These are phyloP conservation scores for Gymnopilus dilepis DNA, from an alignment of 768 basidiomycete genomes.

Conservation along the genomic window DNA sequence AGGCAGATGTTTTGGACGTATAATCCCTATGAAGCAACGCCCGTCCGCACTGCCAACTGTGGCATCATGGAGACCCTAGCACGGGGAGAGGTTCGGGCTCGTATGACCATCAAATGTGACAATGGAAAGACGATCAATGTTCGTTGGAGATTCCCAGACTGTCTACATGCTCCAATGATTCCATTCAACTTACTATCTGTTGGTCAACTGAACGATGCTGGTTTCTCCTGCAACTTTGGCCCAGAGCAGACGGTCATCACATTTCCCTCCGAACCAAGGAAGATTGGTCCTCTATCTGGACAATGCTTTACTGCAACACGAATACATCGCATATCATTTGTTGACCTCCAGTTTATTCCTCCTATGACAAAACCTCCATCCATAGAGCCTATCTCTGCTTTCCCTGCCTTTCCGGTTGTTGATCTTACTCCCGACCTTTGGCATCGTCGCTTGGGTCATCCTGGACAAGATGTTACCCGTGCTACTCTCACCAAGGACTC, in stretches of 20 bases:
- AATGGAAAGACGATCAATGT: not conserved
- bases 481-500: not conserved
- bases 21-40: not conserved
- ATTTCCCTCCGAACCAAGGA: not conserved
- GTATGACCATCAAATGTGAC: not conserved
- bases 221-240: not conserved
- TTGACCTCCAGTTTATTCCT: not conserved
- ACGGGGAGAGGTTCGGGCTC: slow-evolving; percentile 8
- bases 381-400: not conserved
- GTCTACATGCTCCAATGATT: slow-evolving; percentile 11
- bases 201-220: not conserved
- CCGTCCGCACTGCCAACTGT: slow-evolving; percentile 18
- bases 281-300: not conserved
- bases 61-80: slow-evolving; percentile 7
- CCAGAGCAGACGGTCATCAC: not conserved
- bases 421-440: slow-evolving; percentile 1
- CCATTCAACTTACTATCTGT: slow-evolving; percentile 17
- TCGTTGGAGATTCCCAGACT: slow-evolving; percentile 12
- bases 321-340: not conserved
- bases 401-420: slow-evolving; percentile 2
- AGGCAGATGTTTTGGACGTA: slow-evolving; percentile 12
- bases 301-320: not conserved
- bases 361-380: not conserved
- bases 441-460: slow-evolving; percentile 19
- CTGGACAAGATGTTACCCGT: slow-evolving; percentile 7